These are phyloP conservation scores for Beauveria asiatica DNA, from an alignment of 2,329 filamentous ascomycete genomes.

Conservation along the genomic window DNA sequence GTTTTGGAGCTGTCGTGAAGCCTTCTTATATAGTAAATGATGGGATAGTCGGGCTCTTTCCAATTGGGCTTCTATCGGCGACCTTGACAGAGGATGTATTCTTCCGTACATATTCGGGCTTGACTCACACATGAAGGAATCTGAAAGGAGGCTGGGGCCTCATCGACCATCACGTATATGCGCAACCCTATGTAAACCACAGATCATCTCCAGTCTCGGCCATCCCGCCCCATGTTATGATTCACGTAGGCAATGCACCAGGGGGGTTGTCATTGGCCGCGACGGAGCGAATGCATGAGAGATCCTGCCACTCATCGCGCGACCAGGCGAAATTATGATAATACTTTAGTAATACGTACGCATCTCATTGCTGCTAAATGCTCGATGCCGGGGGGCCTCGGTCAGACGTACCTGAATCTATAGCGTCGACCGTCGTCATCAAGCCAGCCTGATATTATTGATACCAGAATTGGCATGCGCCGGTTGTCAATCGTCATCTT, in stretches of 20 bases:
- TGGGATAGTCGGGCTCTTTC: not conserved
- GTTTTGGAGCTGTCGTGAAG: not conserved
- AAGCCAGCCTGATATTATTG: not conserved
- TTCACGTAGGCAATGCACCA: not conserved
- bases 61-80: not conserved
- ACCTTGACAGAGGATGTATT: not conserved
- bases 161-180: not conserved
- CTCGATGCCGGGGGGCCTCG: not conserved
- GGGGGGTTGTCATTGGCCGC: not conserved
- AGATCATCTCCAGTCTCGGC: not conserved
- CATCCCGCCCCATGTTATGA: not conserved
- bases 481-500: not conserved
- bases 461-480: not conserved
- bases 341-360: not conserved
- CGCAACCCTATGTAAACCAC: not conserved
- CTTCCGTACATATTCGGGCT: not conserved
- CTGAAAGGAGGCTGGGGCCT: not conserved
- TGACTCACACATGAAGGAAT: not conserved
- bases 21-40: not conserved
- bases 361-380: not conserved
- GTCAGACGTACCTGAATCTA: not conserved
- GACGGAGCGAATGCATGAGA: not conserved
- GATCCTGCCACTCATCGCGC: not conserved
- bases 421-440: not conserved
- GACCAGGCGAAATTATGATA: not conserved